A percentile compares a stretch with the other conserved stretches of the same genome.
phyloP scores from a whole-genome alignment of 345 rosid species.

The Populus deltoides region DNA sequence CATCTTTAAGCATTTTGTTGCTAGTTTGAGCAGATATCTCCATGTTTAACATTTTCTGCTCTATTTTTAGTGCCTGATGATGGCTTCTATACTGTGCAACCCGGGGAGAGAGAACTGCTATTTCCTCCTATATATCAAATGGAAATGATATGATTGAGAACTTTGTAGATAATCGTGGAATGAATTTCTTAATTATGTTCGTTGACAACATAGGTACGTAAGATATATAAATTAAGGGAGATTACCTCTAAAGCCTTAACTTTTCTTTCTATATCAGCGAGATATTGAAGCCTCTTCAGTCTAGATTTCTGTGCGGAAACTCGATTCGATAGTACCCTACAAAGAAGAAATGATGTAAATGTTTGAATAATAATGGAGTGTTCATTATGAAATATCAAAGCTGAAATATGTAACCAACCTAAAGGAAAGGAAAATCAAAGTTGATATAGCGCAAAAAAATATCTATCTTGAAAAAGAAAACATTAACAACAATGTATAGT shows the following conservation, averaged over 20 bases:
- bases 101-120: slow-evolving; percentile 24
- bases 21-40: slow-evolving; percentile 1
- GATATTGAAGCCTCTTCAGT: slow-evolving; percentile 13
- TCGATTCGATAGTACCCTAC: slow-evolving; percentile 17
- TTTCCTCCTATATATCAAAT: slow-evolving; percentile 4
- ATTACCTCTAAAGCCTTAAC: slow-evolving; percentile 31
- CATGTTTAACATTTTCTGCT: slow-evolving; percentile 5
- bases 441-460: background rate
- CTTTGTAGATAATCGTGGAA: background rate
- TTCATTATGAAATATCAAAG: background rate
- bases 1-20: background rate
- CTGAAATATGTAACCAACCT: background rate
- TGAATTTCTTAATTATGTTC: background rate
- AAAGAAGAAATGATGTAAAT: background rate
- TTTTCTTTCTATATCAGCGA: slow-evolving; percentile 24
- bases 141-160: background rate
- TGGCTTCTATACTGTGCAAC: slow-evolving; percentile 10
- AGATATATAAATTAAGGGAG: background rate
- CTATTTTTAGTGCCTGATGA: slow-evolving; percentile 7
- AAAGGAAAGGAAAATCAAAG: background rate
- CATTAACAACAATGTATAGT: background rate
- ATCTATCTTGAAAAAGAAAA: background rate
- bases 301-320: slow-evolving; percentile 22
- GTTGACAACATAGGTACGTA: background rate
- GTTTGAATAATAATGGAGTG: background rate